These are phyloP conservation scores for Mucor mucedo DNA, from an alignment of 371 early-diverging fungal species.

Conservation along the genomic window DNA sequence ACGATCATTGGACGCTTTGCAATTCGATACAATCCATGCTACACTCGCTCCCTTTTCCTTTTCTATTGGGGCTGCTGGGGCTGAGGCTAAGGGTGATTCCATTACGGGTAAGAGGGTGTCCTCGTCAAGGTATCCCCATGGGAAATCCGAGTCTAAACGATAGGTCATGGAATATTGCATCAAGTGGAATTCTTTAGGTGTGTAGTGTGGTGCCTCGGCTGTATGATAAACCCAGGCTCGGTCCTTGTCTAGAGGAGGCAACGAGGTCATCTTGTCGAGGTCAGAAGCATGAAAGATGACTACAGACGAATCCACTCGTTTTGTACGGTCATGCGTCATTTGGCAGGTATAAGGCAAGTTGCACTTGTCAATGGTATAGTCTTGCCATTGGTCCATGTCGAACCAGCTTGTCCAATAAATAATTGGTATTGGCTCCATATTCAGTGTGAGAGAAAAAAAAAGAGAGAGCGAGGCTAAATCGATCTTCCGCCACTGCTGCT, in stretches of 20 bases:
- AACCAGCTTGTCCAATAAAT: conserved; percentile 24
- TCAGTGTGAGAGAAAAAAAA: no score
- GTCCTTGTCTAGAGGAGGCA: background rate
- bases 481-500: no score
- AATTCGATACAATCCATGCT: conserved; percentile 23
- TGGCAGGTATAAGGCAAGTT: conserved; percentile 6
- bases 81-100: background rate
- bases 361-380: conserved; percentile 14
- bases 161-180: conserved; percentile 26
- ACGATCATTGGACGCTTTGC: conserved; percentile 16
- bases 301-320: conserved; percentile 4
- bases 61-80: background rate
- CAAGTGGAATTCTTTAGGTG: background rate
- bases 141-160: conserved; percentile 19
- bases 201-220: conserved; percentile 16
- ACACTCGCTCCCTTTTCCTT: conserved; percentile 3
- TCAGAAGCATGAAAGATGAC: conserved; percentile 18
- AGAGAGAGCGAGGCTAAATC: no score
- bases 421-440: conserved; percentile 3
- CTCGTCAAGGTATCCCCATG: conserved; percentile 18
- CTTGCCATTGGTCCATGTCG: conserved; percentile 15
- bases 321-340: conserved; percentile 13
- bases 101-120: background rate
- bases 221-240: conserved; percentile 21
- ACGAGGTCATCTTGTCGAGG: background rate